Conservation (phyloP, 1,284 basidiomycete genomes). For the Pyrrhoderma lamaoense region DNA sequence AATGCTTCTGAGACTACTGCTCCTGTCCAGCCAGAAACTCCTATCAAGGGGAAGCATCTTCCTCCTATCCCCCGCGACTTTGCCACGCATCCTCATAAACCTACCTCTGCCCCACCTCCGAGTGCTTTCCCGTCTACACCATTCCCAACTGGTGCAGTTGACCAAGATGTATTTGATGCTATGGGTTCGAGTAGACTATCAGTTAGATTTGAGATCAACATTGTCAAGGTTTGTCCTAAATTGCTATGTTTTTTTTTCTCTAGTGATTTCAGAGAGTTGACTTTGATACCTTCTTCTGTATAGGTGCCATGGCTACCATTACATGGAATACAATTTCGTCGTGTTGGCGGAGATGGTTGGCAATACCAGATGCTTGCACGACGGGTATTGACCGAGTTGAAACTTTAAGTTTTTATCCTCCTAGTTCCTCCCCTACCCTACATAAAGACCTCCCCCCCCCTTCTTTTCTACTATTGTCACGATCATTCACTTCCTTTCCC, state of each 20-base stretch:
- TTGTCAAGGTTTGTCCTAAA: slow-evolving; percentile 72
- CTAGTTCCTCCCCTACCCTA: neutral
- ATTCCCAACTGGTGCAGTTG: slow-evolving; percentile 55
- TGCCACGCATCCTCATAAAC: slow-evolving; percentile 22
- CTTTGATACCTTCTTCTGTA: slow-evolving; percentile 15
- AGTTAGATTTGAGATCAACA: slow-evolving; percentile 90
- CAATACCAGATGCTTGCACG: slow-evolving; percentile 97
- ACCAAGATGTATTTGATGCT: slow-evolving; percentile 64
- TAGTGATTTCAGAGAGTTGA: neutral
- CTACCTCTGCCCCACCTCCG: slow-evolving; percentile 23
- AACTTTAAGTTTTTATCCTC: slow-evolving; percentile 49
- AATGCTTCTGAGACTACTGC: neutral
- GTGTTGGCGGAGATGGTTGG: slow-evolving; percentile 91
- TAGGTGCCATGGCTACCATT: slow-evolving; percentile 91
- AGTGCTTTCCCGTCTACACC: slow-evolving; percentile 36
- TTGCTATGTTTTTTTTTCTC: neutral
- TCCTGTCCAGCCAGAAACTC: slow-evolving; percentile 31
- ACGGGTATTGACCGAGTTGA: slow-evolving; percentile 87
- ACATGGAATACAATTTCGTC: slow-evolving; percentile 93
- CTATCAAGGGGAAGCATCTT: slow-evolving; percentile 50
- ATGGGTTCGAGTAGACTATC: slow-evolving; percentile 70
- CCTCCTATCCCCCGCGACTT: slow-evolving; percentile 70
- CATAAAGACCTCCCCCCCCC: neutral
- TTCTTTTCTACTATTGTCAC: too few species aligned
- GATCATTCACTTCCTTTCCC: too few species aligned